A percentile compares a stretch with the other conserved stretches of the same genome.
These are phyloP conservation scores for Pythium aquatile DNA, from an alignment of 352 stramenopile genomes.

Conservation along the genomic window DNA sequence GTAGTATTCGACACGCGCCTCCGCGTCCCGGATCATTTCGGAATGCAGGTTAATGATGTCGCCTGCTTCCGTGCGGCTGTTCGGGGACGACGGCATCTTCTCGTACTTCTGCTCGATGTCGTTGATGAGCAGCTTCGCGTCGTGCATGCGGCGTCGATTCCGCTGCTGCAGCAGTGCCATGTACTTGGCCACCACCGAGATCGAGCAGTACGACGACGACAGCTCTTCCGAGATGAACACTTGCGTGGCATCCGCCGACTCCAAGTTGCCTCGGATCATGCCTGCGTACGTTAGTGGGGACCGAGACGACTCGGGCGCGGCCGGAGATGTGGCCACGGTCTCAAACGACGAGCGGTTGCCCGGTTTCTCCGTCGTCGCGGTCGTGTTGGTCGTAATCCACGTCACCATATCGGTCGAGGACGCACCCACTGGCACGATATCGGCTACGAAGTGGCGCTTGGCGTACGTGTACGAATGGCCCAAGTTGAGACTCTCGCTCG, in stretches of 20 bases:
- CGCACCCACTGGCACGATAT: constrained; percentile 53
- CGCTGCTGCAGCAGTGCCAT: constrained; percentile 68
- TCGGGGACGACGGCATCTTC: constrained; percentile 33
- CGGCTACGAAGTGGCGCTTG: constrained; percentile 76
- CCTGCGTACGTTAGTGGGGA: constrained; percentile 48
- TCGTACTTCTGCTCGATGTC: constrained; percentile 65
- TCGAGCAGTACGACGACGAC: constrained; percentile 73
- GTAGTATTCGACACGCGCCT: constrained; percentile 61
- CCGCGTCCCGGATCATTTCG: constrained; percentile 47
- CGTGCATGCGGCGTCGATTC: constrained; percentile 63
- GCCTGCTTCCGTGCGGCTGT: constrained; percentile 18
- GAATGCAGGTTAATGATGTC: constrained; percentile 35
- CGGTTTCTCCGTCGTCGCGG: constrained; percentile 14
- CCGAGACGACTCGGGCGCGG: neutral
- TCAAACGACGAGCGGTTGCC: constrained; percentile 17
- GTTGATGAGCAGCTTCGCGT: constrained; percentile 45
- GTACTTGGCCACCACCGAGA: constrained; percentile 82
- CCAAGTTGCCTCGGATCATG: constrained; percentile 57
- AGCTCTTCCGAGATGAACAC: constrained; percentile 83
- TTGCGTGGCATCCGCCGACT: constrained; percentile 56
- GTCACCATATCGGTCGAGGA: constrained; percentile 27
- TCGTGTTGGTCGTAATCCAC: constrained; percentile 7
- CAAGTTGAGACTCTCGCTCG: constrained; percentile 60
- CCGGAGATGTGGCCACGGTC: constrained; percentile 11
- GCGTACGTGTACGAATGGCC: constrained; percentile 80